Conservation (phyloP, 306 rosid species). For the Fragaria vesca region DNA sequence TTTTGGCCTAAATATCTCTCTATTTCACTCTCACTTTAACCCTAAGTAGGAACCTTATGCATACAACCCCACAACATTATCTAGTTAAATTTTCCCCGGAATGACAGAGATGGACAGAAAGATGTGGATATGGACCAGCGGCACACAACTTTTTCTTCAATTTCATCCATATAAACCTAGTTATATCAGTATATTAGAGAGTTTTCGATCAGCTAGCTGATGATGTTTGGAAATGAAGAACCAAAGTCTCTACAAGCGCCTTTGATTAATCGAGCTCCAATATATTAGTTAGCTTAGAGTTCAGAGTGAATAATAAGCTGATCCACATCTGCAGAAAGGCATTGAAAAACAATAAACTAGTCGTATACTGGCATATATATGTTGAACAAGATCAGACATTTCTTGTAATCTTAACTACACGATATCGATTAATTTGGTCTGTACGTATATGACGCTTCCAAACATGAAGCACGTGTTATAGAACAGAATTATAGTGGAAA, state of each 20-base stretch:
- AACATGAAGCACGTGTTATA: conserved; percentile 18
- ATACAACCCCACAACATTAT: background rate
- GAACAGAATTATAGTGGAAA: conserved; percentile 2
- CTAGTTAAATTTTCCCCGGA: background rate
- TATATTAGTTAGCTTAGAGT: background rate
- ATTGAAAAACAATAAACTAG: background rate
- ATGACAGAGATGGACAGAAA: background rate
- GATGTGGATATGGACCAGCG: background rate
- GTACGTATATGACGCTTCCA: conserved; percentile 16
- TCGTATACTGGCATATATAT: background rate
- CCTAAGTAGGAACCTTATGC: background rate
- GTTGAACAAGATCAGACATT: conserved; percentile 4
- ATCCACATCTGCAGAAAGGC: background rate
- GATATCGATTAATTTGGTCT: background rate
- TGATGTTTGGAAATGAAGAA: background rate
- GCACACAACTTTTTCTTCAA: background rate
- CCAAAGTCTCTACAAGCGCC: background rate
- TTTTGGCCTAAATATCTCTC: background rate
- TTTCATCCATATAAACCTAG: background rate
- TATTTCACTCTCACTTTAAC: background rate
- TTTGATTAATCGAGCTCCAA: background rate
- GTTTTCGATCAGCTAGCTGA: background rate
- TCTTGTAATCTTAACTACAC: background rate
- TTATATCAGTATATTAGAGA: background rate
- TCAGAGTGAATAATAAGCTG: background rate